Evolutionary conservation across 768 basidiomycete species (phyloP), one percentile per base, ranked within the genome.

Genomic region (Tricholoma furcatifolium): DNA sequence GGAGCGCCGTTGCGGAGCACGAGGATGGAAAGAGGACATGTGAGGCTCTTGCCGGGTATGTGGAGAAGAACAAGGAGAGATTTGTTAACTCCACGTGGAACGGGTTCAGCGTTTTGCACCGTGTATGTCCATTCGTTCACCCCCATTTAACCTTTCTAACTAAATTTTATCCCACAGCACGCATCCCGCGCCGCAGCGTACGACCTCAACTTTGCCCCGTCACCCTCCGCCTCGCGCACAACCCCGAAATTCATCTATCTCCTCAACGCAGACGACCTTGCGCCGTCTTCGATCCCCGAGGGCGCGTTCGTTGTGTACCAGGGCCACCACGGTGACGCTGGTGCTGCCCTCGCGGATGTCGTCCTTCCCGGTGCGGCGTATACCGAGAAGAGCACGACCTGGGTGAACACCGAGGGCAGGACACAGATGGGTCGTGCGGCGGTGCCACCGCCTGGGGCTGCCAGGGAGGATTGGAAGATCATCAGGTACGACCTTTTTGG

Each of bases 261-360:
- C 46, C 82, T 99, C 53, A 95, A 95, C 67, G 94, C 97, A 6
- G 97, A 99, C 63, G 95, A 98, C 64, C 70, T 98, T 49, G 84
- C 94, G 67, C 88, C 93, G 36, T 81, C 83, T 45, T 83, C 88
- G 3, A 95, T 99, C 54, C 95, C 97, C 27, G 75, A 81, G 51
- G 83, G 93, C 61, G 93, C 96, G 3, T 98, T 98, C 63, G 95
- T 98, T 42, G 96, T 99, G 12, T 99, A 99, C 70, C 97, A 98
- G 65, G 97, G 97, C 32, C 95, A 98, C 69, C 97, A 99, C 65
- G 97, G 97, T 62, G 97, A 99, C 68, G 76, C 92, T 50, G 96
- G 97, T 32, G 97, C 97, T 2, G 91, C 93, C 62, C 84, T 94
- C 20, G 97, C 97, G n/a, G 97, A 99, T 65, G 93, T 98, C 53